Base-by-base conservation (phyloP, 805 yeast species). In the Cyberlindnera xishuangbannaensis region DNA sequence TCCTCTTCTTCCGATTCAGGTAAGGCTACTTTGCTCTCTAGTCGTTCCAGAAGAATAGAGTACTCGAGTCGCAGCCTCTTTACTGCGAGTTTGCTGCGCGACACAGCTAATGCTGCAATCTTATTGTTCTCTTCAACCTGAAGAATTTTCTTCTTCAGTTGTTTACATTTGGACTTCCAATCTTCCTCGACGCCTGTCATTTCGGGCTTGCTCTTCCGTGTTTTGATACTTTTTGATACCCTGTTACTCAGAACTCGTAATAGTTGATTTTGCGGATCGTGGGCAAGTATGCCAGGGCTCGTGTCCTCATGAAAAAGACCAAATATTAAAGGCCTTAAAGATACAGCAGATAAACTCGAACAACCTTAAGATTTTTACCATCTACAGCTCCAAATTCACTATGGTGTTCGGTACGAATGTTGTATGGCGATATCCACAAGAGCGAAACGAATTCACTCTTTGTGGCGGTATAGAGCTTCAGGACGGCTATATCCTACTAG, bases 11-110 rank as follows among this genome's bases (percentile, higher is more conserved):
- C 43, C n/a, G 36, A 35, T 28, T 44, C 46, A 2, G 47, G 44
- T 9, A 37, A 18, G 5, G 50, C 37, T 0, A 75, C 67, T 35
- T 76, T 65, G 7, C 66, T 66, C 47, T 88, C 97, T 26, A 92
- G 67, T 40, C 83, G 69, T 53, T 90, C 96, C 27, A 88, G 61
- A 19, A 92, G 61, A 10, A 90, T 63, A 2, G 88, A 73, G 50
- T 92, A 82, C 53, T 92, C 97, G 28, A 87, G 68, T 37, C 95
- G 73, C 28, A 85, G 65, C 43, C 97, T 65, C 46, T 85, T 76
- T 22, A 88, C 77, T 7, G 87, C 74, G 18, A 76, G 69, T 43
- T 83, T 76, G 10, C 94, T 78, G 47, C 95, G 73, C 12, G 80
- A 72, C 21, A 92, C 75, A 2, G 92, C 83, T 19, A 86, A 60